These are phyloP conservation scores for Thelonectria rubi DNA, from an alignment of 2,329 filamentous ascomycete species.

Conservation along the genomic window DNA sequence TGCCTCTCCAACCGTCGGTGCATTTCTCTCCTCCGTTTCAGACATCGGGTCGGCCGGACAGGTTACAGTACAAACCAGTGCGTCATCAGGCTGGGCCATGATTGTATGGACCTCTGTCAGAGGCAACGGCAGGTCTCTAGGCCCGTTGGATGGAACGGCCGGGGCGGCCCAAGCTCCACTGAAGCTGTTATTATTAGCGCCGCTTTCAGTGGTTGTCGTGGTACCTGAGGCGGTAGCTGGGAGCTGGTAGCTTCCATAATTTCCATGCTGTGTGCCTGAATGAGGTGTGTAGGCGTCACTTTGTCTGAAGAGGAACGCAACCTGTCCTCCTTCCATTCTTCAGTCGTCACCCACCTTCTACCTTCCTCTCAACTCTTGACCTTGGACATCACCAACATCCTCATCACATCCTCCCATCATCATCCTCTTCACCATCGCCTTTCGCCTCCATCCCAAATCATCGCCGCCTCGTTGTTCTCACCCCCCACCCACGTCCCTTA, in stretches of 20 bases:
- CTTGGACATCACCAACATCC: background rate
- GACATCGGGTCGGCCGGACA: slow-evolving; percentile 23
- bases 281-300: slow-evolving; percentile 18
- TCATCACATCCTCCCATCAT: background rate
- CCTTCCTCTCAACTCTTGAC: background rate
- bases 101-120: too few relatives aligned
- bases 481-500: background rate
- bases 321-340: slow-evolving; percentile 17
- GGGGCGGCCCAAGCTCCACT: slow-evolving; percentile 18
- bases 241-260: background rate
- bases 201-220: slow-evolving; percentile 1
- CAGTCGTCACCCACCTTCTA: background rate
- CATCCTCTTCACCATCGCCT: background rate
- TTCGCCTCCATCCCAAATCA: background rate
- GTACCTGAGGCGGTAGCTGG: background rate
- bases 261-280: slow-evolving; percentile 1
- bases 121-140: too few relatives aligned
- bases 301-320: slow-evolving; percentile 3
- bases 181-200: slow-evolving; percentile 22
- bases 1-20: background rate
- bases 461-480: background rate
- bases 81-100: slow-evolving; percentile 21
- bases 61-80: slow-evolving; percentile 6
- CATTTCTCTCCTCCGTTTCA: slow-evolving; percentile 10
- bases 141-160: slow-evolving; percentile 4